Evolutionary conservation across 441 rosid genomes (phyloP).

Genomic region (Erodium moschatum): DNA sequence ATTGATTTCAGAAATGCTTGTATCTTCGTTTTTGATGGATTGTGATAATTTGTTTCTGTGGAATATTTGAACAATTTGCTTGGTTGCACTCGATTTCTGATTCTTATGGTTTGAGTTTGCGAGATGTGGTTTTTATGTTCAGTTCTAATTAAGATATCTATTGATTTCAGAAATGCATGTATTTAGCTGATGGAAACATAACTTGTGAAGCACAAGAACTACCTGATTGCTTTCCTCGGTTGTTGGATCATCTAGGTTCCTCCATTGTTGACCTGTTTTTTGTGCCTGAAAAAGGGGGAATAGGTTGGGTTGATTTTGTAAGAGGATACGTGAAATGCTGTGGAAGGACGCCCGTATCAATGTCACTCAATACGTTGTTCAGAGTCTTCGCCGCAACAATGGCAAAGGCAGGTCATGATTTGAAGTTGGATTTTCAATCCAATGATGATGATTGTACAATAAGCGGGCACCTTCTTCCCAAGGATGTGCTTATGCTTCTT

Average conservation of each 20-base stretch:
- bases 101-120: background rate
- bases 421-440: slow-evolving; percentile 54
- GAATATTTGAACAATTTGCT: no score
- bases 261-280: slow-evolving; percentile 60
- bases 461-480: slow-evolving; percentile 40
- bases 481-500: slow-evolving; percentile 47
- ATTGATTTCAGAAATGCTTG: no score
- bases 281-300: slow-evolving; percentile 37
- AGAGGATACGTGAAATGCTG: slow-evolving; percentile 69
- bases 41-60: no score
- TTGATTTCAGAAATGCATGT: slow-evolving; percentile 50
- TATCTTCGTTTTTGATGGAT: no score
- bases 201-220: slow-evolving; percentile 31
- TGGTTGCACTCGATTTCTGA: background rate
- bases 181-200: slow-evolving; percentile 31
- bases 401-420: slow-evolving; percentile 37
- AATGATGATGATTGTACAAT: slow-evolving; percentile 56
- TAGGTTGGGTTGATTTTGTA: slow-evolving; percentile 65
- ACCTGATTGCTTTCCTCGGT: slow-evolving; percentile 38
- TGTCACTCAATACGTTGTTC: slow-evolving; percentile 43
- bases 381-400: slow-evolving; percentile 36
- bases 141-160: background rate
- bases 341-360: slow-evolving; percentile 61
- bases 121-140: background rate
- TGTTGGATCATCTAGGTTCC: slow-evolving; percentile 46